Evolutionary conservation across 805 yeast genomes (phyloP), one percentile per base, ranked within the genome.

Genomic region (Scheffersomyces coipomensis): DNA sequence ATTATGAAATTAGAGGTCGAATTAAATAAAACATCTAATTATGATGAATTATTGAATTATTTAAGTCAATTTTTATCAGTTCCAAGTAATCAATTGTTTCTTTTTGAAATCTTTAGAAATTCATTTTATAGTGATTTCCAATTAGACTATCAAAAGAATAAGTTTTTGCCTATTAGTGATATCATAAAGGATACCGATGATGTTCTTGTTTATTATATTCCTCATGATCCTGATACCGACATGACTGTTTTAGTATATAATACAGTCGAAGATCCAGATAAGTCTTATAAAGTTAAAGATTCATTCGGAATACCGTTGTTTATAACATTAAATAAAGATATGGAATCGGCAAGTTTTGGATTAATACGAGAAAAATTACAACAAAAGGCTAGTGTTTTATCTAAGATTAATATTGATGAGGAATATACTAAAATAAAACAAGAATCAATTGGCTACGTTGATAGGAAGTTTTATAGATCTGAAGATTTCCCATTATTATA

Each of bases 291-390:
- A 9, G 55, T 64, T 10, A 68, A 73, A 1, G 70, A 70, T 31
- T 60, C 81, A 1, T 85, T 88, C 62, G 95, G 89, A 2, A 57
- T 82, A 1, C 98, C 98, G 2, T 79, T 88, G 49, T 81, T 89
- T 48, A 67, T 89, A 21, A 72, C 80, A 0, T 52, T 88, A 37
- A 54, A 72, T 2, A 65, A 68, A 25, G 69, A 67, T 1, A 19
- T 17, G 4, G 41, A 47, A 3, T 91, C 85, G 27, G 58, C 71
- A 4, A 80, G 87, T 18, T 80, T 76, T 52, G 84, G 83, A 5
- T 51, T 58, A 1, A 79, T 89, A 6, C 63, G 84, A 46, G 55
- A 56, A 17, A 85, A 83, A 49, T 49, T 88, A 21, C 81, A 81
- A 39, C 60, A 62, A 27, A 58, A 43, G 1, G 54, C 45, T 1